A percentile compares a stretch with the other conserved stretches of the same genome.
Evolutionary conservation across 805 yeast genomes (phyloP).

Genomic region (Sugiyamaella mastotermitis): DNA sequence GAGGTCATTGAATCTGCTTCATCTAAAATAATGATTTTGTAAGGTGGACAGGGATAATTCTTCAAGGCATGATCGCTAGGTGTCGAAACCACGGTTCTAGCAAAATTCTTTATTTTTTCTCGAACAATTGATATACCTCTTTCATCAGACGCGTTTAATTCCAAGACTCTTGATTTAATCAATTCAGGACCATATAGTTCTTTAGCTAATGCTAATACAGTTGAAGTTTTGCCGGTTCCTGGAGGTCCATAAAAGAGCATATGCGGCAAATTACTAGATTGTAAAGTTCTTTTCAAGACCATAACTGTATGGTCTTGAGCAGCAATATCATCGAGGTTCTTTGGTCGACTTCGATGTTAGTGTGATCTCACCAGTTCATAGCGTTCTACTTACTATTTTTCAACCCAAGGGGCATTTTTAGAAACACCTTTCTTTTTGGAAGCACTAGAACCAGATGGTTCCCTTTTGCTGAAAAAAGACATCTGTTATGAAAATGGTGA

Average conservation of each 20-base stretch:
- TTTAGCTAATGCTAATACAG: constrained; percentile 77
- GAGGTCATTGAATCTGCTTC: constrained; percentile 87
- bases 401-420: constrained; percentile 70
- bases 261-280: constrained; percentile 68
- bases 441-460: not conserved
- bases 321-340: constrained; percentile 75
- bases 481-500: no score
- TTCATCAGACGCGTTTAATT: constrained; percentile 93
- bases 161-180: constrained; percentile 83
- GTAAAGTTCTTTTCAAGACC: constrained; percentile 71
- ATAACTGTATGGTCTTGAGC: constrained; percentile 88
- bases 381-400: constrained; percentile 57
- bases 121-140: constrained; percentile 98
- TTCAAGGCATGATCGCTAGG: constrained; percentile 63
- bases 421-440: not conserved
- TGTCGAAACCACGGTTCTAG: constrained; percentile 75
- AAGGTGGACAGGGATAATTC: constrained; percentile 93
- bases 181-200: constrained; percentile 87
- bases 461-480: constrained; percentile 1
- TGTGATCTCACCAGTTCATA: no score
- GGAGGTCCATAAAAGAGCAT: constrained; percentile 93
- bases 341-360: constrained; percentile 58
- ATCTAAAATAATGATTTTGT: constrained; percentile 83
- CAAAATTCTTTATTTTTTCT: constrained; percentile 92
- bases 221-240: constrained; percentile 92